phyloP scores from a whole-genome alignment of 257 asterid genomes.

The Gentiana dahurica region DNA sequence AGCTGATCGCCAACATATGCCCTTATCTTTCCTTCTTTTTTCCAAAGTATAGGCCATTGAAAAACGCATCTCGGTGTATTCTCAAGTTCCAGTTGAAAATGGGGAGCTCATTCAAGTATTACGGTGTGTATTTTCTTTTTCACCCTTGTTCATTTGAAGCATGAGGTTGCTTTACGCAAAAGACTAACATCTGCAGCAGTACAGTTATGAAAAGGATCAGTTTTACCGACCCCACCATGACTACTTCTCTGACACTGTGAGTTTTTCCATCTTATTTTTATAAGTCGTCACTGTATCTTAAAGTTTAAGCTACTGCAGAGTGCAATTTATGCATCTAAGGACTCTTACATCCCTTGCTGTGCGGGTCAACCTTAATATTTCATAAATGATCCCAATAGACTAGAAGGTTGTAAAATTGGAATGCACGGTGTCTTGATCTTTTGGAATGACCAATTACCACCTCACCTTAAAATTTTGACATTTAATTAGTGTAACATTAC shows the following conservation, averaged over 20 bases:
- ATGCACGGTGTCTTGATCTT: too few species aligned
- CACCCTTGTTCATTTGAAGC: constrained; percentile 13
- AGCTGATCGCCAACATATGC: too few species aligned
- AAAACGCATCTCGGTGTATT: constrained; percentile 71
- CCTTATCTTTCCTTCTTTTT: neutral
- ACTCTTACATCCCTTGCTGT: too few species aligned
- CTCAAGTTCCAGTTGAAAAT: constrained; percentile 73
- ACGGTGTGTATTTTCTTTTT: constrained; percentile 35
- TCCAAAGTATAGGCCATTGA: constrained; percentile 55
- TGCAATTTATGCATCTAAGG: too few species aligned
- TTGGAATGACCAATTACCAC: too few species aligned
- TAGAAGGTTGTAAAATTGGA: too few species aligned
- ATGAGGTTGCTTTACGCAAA: constrained; percentile 22
- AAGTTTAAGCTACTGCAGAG: too few species aligned
- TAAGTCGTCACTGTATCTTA: neutral
- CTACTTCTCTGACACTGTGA: constrained; percentile 73
- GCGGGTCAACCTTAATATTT: too few species aligned
- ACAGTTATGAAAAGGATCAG: constrained; percentile 83
- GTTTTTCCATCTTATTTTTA: constrained; percentile 11
- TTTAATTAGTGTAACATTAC: too few species aligned
- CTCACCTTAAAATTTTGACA: too few species aligned
- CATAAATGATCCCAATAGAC: too few species aligned
- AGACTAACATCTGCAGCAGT: constrained; percentile 78
- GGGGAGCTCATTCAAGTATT: constrained; percentile 86
- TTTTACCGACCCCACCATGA: constrained; percentile 75